Percentiles rank a stretch among this genome's conserved stretches.
Conservation (phyloP, 2,329 filamentous ascomycete species). For the Alternaria panax region DNA sequence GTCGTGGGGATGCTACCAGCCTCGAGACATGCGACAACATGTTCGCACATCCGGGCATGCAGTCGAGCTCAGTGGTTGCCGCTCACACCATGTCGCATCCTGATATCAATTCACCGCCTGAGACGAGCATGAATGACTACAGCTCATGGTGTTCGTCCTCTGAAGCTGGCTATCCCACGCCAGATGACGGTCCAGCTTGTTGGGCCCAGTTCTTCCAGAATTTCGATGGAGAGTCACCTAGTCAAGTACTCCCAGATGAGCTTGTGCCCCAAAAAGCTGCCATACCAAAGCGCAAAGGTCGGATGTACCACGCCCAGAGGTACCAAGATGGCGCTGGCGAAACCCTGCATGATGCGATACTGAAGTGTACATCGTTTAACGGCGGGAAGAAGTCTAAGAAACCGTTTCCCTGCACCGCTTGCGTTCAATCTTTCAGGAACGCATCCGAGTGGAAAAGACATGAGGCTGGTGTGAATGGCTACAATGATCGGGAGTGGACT, state of each 20-base stretch:
- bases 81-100: not conserved
- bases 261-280: no score
- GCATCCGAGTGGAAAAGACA: conserved; percentile 23
- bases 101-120: not conserved
- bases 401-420: no score
- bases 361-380: not conserved
- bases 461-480: conserved; percentile 17
- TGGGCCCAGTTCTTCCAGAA: not conserved
- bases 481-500: conserved; percentile 13
- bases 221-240: no score
- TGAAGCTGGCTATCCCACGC: not conserved
- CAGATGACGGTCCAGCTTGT: not conserved
- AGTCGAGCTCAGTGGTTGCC: not conserved
- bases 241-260: not conserved
- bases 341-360: not conserved
- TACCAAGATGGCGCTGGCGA: not conserved
- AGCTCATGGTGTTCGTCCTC: not conserved
- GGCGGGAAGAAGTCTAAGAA: not conserved
- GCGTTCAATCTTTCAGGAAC: conserved; percentile 12
- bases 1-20: accelerated
- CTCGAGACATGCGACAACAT: no score
- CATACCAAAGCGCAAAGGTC: not conserved
- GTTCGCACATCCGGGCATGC: not conserved
- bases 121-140: not conserved
- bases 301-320: not conserved